phyloP scores from a whole-genome alignment of 1,139 yeast species.

The Arxiozyma bovina region DNA sequence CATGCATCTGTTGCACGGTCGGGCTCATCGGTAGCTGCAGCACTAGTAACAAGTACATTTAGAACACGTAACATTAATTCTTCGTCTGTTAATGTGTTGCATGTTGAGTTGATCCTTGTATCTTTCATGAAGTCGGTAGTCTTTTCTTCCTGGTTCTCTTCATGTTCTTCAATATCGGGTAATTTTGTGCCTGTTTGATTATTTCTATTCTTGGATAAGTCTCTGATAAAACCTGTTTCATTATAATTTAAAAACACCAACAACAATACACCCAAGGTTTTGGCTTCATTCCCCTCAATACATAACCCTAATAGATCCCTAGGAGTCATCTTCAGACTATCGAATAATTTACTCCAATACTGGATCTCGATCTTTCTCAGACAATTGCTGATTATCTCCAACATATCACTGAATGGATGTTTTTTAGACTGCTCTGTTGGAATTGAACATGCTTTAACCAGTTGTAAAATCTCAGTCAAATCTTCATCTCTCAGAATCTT shows the following conservation, averaged over 20 bases:
- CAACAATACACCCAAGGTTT: slow-evolving; percentile 38
- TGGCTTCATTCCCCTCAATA: slow-evolving; percentile 36
- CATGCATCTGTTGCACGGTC: slow-evolving; percentile 36
- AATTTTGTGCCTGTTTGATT: not conserved
- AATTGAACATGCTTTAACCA: slow-evolving; percentile 28
- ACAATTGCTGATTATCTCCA: slow-evolving; percentile 48
- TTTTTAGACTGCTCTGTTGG: slow-evolving; percentile 7
- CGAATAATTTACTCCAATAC: slow-evolving; percentile 50
- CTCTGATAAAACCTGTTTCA: slow-evolving; percentile 16
- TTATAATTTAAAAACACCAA: slow-evolving; percentile 40
- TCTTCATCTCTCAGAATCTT: slow-evolving; percentile 38
- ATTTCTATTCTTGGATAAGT: slow-evolving; percentile 10
- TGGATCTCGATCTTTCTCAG: slow-evolving; percentile 58
- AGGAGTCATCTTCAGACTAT: slow-evolving; percentile 34
- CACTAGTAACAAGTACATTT: slow-evolving; percentile 33
- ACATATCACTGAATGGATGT: slow-evolving; percentile 27
- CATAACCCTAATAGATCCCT: slow-evolving; percentile 33
- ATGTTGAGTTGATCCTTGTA: slow-evolving; percentile 8
- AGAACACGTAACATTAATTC: slow-evolving; percentile 35
- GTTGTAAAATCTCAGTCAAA: slow-evolving; percentile 41
- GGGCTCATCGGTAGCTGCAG: slow-evolving; percentile 26
- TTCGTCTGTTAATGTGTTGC: slow-evolving; percentile 29
- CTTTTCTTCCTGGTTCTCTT: not conserved
- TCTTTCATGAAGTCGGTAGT: slow-evolving; percentile 13
- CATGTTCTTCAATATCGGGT: slow-evolving; percentile 18